Percentiles rank a stretch among this genome's conserved stretches.
Evolutionary conservation across 176 grass and related monocot genomes (phyloP).

Genomic region (Oryza coarctata): DNA sequence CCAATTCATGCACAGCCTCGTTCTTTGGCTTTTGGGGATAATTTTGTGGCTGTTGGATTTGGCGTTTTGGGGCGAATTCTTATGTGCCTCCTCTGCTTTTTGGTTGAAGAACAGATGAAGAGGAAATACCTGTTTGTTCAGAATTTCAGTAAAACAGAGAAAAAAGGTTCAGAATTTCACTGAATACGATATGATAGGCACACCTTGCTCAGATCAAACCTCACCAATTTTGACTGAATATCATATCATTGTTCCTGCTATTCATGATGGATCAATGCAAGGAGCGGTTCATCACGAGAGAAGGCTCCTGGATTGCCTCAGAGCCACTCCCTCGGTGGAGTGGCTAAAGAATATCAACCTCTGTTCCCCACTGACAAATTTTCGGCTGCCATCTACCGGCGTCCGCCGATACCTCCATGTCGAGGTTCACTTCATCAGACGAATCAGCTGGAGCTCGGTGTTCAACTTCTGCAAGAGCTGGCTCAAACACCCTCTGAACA

Average conservation of each 20-base stretch:
- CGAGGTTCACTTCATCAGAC: slow-evolving; percentile 53
- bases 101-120: background rate
- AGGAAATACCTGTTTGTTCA: background rate
- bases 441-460: slow-evolving; percentile 57
- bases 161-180: slow-evolving; percentile 17
- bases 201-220: slow-evolving; percentile 12
- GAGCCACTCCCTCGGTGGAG: slow-evolving; percentile 49
- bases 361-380: slow-evolving; percentile 23
- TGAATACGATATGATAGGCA: slow-evolving; percentile 20
- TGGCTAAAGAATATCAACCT: slow-evolving; percentile 55
- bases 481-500: slow-evolving; percentile 75
- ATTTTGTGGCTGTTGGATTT: background rate
- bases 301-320: slow-evolving; percentile 58
- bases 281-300: background rate
- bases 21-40: background rate
- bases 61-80: background rate
- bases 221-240: slow-evolving; percentile 51
- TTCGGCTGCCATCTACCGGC: slow-evolving; percentile 34
- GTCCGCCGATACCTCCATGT: slow-evolving; percentile 25
- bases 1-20: too few species aligned
- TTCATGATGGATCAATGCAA: slow-evolving; percentile 28
- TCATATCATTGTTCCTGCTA: slow-evolving; percentile 26
- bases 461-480: slow-evolving; percentile 51
- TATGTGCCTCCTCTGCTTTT: slow-evolving; percentile 4
- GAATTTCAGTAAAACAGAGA: background rate